Conservation (phyloP, 257 asterid species). For the Cruciata laevipes region DNA sequence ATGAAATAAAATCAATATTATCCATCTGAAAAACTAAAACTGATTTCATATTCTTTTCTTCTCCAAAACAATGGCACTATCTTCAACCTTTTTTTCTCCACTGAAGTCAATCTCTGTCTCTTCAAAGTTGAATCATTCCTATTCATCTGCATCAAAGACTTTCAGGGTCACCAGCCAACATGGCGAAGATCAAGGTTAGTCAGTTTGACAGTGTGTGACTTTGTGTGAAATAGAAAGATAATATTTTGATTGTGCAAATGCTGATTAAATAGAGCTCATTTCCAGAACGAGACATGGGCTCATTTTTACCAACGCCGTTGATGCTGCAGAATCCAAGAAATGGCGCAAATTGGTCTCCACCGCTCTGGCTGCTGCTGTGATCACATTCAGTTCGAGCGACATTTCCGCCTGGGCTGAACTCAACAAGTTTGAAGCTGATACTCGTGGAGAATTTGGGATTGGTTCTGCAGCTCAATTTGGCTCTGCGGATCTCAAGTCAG, state of each 20-base stretch:
- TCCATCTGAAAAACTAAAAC: not conserved
- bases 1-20: not conserved
- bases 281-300: slow-evolving; percentile 14
- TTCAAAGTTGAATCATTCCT: slow-evolving; percentile 19
- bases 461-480: slow-evolving; percentile 99
- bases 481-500: slow-evolving; percentile 82
- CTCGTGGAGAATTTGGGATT: slow-evolving; percentile 91
- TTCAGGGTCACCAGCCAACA: slow-evolving; percentile 18
- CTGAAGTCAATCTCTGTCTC: slow-evolving; percentile 36
- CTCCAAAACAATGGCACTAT: slow-evolving; percentile 51
- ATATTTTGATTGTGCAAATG: not conserved
- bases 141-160: slow-evolving; percentile 29
- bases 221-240: not conserved
- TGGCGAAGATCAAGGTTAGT: slow-evolving; percentile 33
- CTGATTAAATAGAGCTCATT: not conserved
- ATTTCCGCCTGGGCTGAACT: slow-evolving; percentile 74
- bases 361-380: slow-evolving; percentile 75
- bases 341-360: slow-evolving; percentile 61
- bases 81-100: slow-evolving; percentile 48
- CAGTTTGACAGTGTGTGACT: not conserved
- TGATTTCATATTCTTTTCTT: not conserved
- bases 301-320: slow-evolving; percentile 8
- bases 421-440: slow-evolving; percentile 88
- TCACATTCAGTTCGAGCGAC: slow-evolving; percentile 43
- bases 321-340: slow-evolving; percentile 42